Conservation (phyloP, 2,329 filamentous ascomycete genomes). For the Fusarium sp. region DNA sequence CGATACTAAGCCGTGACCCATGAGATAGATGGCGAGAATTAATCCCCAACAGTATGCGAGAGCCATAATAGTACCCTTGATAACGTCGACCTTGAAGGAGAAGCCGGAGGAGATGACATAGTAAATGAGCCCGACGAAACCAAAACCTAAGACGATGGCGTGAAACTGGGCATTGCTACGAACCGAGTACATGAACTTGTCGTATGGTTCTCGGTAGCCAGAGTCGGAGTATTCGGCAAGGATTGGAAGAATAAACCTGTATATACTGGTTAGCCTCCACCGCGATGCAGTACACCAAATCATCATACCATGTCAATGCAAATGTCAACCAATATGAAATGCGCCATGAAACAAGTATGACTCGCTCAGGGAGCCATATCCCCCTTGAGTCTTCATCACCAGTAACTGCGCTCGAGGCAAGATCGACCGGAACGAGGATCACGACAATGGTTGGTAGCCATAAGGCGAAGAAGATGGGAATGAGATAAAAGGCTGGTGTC, state of each 20-base stretch:
- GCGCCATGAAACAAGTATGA: conserved; percentile 89
- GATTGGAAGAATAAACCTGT: conserved; percentile 87
- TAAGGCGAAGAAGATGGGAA: conserved; percentile 96
- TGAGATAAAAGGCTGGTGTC: conserved; percentile 87
- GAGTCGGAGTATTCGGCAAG: conserved; percentile 95
- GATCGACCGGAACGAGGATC: conserved; percentile 92
- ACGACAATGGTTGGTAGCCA: conserved; percentile 92
- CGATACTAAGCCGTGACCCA: conserved; percentile 95
- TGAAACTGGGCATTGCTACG: conserved; percentile 91
- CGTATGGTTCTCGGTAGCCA: conserved; percentile 87
- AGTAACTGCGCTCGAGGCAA: conserved; percentile 83
- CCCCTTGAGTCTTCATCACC: conserved; percentile 77
- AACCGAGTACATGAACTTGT: conserved; percentile 84
- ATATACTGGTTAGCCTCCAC: conserved; percentile 21
- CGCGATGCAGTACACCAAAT: not conserved
- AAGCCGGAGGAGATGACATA: conserved; percentile 83
- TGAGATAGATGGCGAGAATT: conserved; percentile 91
- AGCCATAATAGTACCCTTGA: conserved; percentile 91
- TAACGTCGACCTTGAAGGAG: conserved; percentile 64
- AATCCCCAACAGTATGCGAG: conserved; percentile 95
- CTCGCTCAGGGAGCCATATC: conserved; percentile 84
- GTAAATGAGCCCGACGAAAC: conserved; percentile 80
- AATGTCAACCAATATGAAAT: conserved; percentile 99
- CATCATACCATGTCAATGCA: conserved; percentile 83
- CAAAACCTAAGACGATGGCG: conserved; percentile 77